Conservation (phyloP, 2,329 filamentous ascomycete species). For the Alternaria sp. region DNA sequence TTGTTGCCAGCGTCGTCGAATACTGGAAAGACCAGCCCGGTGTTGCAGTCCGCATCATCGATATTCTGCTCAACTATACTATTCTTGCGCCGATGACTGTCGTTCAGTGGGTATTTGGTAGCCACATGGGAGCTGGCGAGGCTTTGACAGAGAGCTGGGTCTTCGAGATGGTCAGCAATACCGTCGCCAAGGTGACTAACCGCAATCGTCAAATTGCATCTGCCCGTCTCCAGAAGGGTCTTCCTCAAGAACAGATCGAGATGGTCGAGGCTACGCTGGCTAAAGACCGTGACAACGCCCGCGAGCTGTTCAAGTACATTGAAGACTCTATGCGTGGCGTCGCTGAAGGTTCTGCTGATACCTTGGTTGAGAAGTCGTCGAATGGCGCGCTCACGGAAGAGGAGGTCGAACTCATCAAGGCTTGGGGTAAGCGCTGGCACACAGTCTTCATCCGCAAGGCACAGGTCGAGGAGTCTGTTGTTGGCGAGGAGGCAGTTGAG, state of each 20-base stretch:
- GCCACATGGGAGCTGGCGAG: conserved; percentile 69
- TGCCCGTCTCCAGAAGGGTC: conserved; percentile 65
- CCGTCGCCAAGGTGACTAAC: conserved; percentile 87
- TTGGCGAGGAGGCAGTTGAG: conserved; percentile 63
- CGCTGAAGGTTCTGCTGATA: conserved; percentile 76
- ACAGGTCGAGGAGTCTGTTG: conserved; percentile 82
- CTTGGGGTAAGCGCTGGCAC: conserved; percentile 88
- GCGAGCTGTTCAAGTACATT: conserved; percentile 80
- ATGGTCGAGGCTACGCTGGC: conserved; percentile 71
- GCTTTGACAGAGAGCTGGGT: conserved; percentile 77
- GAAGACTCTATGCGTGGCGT: conserved; percentile 79
- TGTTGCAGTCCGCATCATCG: conserved; percentile 88
- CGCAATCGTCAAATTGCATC: conserved; percentile 82
- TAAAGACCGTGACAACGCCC: conserved; percentile 76
- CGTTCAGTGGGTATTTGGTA: conserved; percentile 85
- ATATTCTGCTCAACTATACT: conserved; percentile 97
- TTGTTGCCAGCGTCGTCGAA: conserved; percentile 86
- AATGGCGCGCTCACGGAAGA: conserved; percentile 51
- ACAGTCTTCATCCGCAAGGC: conserved; percentile 82
- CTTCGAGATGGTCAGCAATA: conserved; percentile 89
- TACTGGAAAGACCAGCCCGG: conserved; percentile 96
- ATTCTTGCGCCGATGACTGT: conserved; percentile 88
- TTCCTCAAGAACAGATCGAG: conserved; percentile 64
- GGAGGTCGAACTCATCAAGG: conserved; percentile 69
- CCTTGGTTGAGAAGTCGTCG: conserved; percentile 75